phyloP scores from a whole-genome alignment of 257 asterid species.

The Rubia yunnanensis region DNA sequence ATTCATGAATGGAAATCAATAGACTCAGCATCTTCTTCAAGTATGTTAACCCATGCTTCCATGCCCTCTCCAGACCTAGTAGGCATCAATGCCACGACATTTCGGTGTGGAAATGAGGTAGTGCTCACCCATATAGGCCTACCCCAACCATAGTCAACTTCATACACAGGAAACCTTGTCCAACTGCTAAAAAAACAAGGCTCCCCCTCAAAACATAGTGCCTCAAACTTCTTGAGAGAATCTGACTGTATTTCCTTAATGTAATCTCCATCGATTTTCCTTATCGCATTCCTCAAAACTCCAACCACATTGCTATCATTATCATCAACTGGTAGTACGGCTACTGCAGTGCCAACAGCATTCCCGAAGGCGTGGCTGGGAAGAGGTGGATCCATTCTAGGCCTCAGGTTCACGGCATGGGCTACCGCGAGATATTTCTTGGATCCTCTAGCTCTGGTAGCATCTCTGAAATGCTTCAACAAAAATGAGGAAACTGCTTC shows the following conservation, averaged over 20 bases:
- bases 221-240: not conserved
- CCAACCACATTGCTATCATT: conserved; percentile 13
- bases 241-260: conserved; percentile 11
- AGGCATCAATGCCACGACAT: too few relatives aligned
- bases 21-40: not conserved
- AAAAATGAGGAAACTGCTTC: not conserved
- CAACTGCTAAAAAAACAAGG: conserved; percentile 31
- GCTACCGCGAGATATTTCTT: conserved; percentile 7
- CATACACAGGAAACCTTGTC: conserved; percentile 40
- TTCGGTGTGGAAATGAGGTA: too few relatives aligned
- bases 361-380: conserved; percentile 18
- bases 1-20: too few relatives aligned
- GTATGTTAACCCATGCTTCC: too few relatives aligned
- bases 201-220: conserved; percentile 3
- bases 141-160: conserved; percentile 47
- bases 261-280: conserved; percentile 16
- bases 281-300: conserved; percentile 23
- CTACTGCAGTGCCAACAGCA: not conserved
- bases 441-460: not conserved
- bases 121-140: conserved; percentile 12
- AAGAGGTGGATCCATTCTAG: conserved; percentile 26
- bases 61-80: too few relatives aligned
- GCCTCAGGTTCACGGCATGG: conserved; percentile 26
- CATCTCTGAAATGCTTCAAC: not conserved
- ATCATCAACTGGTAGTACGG: conserved; percentile 2